phyloP scores from a whole-genome alignment of 2,329 filamentous ascomycete genomes.

The Aspergillus intermedius region DNA sequence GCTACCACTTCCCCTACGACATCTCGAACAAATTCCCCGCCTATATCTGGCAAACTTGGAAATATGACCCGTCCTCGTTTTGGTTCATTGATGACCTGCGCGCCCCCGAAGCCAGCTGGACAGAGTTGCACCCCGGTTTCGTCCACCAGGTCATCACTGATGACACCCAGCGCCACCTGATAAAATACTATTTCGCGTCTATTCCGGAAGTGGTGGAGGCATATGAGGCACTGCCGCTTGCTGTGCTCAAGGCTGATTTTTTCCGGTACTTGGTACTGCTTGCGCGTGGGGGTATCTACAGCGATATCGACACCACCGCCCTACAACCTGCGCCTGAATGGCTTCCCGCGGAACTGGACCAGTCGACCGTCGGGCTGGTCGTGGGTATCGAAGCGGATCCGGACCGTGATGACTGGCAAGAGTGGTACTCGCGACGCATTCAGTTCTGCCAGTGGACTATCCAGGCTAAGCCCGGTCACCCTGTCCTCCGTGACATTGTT shows the following conservation, averaged over 20 bases:
- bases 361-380: conserved; percentile 73
- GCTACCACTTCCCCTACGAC: conserved; percentile 92
- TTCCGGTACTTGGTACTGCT: conserved; percentile 70
- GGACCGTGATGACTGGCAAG: conserved; percentile 81
- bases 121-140: conserved; percentile 77
- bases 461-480: conserved; percentile 89
- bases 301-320: conserved; percentile 85
- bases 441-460: conserved; percentile 99
- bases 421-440: conserved; percentile 94
- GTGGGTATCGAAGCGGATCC: conserved; percentile 96
- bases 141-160: conserved; percentile 98
- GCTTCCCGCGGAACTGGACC: conserved; percentile 73
- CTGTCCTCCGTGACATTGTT: conserved; percentile 81
- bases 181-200: conserved; percentile 79
- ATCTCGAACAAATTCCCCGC: conserved; percentile 83
- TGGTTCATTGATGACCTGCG: conserved; percentile 71
- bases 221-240: conserved; percentile 64
- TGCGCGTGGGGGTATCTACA: conserved; percentile 75
- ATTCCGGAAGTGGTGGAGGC: conserved; percentile 73
- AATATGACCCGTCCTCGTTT: conserved; percentile 68
- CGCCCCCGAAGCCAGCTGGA: conserved; percentile 83
- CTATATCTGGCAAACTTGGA: conserved; percentile 99
- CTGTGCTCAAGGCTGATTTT: conserved; percentile 72
- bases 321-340: conserved; percentile 78
- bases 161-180: conserved; percentile 69